Percentiles rank a stretch among this genome's conserved stretches.
Evolutionary conservation across 768 basidiomycete genomes (phyloP).

Genomic region (Mycena rosella): DNA sequence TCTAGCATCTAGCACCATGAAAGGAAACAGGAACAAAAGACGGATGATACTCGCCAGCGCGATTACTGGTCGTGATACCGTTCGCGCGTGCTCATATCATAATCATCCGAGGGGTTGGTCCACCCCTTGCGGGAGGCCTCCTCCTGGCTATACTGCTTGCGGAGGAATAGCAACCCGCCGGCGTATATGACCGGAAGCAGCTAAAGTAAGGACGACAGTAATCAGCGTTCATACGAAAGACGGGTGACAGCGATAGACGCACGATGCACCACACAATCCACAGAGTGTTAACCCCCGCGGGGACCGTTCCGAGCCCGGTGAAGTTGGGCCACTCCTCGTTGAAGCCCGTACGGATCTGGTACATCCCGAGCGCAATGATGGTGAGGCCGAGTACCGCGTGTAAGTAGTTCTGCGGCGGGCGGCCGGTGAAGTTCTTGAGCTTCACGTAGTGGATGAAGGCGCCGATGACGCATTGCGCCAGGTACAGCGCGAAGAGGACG

Average conservation of each 20-base stretch:
- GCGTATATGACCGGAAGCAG: constrained; percentile 59
- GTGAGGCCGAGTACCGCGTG: constrained; percentile 68
- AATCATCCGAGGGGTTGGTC: background rate
- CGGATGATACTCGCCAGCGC: too few relatives aligned
- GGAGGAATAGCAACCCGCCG: constrained; percentile 58
- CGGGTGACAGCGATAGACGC: constrained; percentile 37
- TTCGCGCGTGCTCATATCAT: background rate
- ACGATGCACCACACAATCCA: constrained; percentile 66
- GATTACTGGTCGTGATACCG: constrained; percentile 22
- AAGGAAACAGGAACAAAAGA: too few relatives aligned
- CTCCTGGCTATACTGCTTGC: constrained; percentile 63
- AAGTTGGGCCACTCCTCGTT: constrained; percentile 61
- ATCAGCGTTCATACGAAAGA: background rate
- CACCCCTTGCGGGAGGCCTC: constrained; percentile 34
- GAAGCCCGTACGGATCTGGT: constrained; percentile 63
- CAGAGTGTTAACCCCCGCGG: constrained; percentile 52
- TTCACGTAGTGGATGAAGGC: constrained; percentile 68
- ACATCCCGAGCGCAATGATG: constrained; percentile 63
- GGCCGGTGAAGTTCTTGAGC: constrained; percentile 48
- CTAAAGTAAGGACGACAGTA: constrained; percentile 40
- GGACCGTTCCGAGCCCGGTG: constrained; percentile 56
- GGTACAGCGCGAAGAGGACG: constrained; percentile 62
- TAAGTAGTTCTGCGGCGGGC: constrained; percentile 68
- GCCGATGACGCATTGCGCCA: constrained; percentile 63
- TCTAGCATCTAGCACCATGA: too few relatives aligned